These are phyloP conservation scores for Russula ochroleuca DNA, from an alignment of 768 basidiomycete species.

Conservation along the genomic window DNA sequence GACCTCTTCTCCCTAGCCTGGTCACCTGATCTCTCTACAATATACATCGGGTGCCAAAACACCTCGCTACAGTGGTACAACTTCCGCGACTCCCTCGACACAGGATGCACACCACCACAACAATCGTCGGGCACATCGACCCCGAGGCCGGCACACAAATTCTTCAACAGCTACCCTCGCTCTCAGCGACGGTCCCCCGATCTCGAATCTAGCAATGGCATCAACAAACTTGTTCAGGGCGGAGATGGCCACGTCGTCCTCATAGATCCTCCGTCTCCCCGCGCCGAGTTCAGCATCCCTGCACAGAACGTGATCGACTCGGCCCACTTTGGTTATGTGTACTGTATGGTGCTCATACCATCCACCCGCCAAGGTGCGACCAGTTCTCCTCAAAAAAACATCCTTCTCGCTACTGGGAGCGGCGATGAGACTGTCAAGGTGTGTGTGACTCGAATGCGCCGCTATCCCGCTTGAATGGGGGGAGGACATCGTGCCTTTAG, in stretches of 20 bases:
- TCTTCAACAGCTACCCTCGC: conserved; percentile 87
- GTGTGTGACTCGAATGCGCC: conserved; percentile 7
- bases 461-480: background rate
- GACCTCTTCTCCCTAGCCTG: conserved; percentile 85
- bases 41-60: conserved; percentile 89
- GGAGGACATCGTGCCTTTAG: conserved; percentile 35
- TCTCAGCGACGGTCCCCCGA: conserved; percentile 66
- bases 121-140: conserved; percentile 29
- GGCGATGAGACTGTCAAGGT: conserved; percentile 92
- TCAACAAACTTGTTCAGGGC: conserved; percentile 34
- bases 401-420: conserved; percentile 74
- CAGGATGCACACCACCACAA: conserved; percentile 20
- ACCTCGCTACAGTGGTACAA: conserved; percentile 89
- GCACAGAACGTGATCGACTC: conserved; percentile 73
- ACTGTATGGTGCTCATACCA: conserved; percentile 62
- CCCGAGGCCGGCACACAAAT: conserved; percentile 65
- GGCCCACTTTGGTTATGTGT: conserved; percentile 93
- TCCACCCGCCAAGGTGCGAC: conserved; percentile 40
- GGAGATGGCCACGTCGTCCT: conserved; percentile 25
- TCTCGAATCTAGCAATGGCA: conserved; percentile 56
- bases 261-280: conserved; percentile 31
- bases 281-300: conserved; percentile 52
- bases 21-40: conserved; percentile 59
- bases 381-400: conserved; percentile 31
- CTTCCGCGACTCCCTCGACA: conserved; percentile 38